Evolutionary conservation across 352 stramenopile species (phyloP).

Genomic region (Thalassiosira gravida): DNA sequence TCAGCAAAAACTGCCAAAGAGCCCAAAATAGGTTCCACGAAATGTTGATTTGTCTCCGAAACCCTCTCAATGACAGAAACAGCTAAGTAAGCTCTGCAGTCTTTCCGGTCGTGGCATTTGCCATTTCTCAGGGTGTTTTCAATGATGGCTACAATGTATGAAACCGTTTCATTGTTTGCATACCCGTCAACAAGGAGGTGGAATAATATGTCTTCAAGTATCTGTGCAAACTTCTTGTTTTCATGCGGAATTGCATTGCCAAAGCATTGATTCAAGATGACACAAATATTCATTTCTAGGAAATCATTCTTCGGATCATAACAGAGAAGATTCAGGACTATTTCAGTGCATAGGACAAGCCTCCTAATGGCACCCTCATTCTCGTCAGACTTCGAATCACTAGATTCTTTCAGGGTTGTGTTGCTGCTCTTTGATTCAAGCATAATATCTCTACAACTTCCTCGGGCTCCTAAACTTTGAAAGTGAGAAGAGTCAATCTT

Average conservation of each 20-base stretch:
- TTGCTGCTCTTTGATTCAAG: constrained; percentile 33
- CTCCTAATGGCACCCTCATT: constrained; percentile 31
- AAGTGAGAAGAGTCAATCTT: constrained; percentile 70
- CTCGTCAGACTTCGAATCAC: constrained; percentile 39
- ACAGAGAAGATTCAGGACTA: constrained; percentile 69
- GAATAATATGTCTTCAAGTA: constrained; percentile 43
- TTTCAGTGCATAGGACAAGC: constrained; percentile 67
- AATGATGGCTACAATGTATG: constrained; percentile 37
- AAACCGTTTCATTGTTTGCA: constrained; percentile 35
- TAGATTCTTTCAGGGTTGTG: constrained; percentile 26
- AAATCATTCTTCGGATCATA: constrained; percentile 66
- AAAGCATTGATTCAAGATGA: constrained; percentile 66
- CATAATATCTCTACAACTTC: constrained; percentile 26
- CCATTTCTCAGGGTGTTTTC: constrained; percentile 40
- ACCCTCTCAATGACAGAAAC: constrained; percentile 67
- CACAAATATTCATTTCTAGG: constrained; percentile 45
- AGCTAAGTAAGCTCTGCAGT: constrained; percentile 40
- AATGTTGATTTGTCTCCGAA: constrained; percentile 32
- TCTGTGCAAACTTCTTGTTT: constrained; percentile 30
- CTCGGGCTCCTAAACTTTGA: constrained; percentile 60
- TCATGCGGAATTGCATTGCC: constrained; percentile 17
- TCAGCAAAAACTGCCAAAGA: constrained; percentile 67
- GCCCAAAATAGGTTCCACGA: constrained; percentile 66
- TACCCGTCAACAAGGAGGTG: constrained; percentile 27
- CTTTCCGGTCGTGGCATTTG: not conserved